These are phyloP conservation scores for Rauvolfia tetraphylla DNA, from an alignment of 257 asterid species.

Conservation along the genomic window DNA sequence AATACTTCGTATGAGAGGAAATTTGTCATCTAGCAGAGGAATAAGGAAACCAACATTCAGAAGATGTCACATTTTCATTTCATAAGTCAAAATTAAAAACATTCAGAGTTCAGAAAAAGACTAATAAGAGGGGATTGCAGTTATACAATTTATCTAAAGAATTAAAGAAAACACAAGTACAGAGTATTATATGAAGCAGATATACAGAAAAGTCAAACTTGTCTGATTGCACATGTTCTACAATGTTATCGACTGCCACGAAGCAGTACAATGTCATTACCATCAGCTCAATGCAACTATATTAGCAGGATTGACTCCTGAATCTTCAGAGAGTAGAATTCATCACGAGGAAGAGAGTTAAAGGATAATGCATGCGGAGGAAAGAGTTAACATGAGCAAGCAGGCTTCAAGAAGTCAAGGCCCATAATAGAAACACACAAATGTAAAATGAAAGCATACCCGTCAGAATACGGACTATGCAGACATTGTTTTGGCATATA, in stretches of 20 bases:
- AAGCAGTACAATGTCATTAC: neutral
- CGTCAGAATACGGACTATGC: neutral
- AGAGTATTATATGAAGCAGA: neutral
- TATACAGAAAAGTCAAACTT: neutral
- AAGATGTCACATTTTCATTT: neutral
- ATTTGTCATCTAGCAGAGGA: constrained; percentile 93
- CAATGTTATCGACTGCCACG: neutral
- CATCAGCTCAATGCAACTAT: neutral
- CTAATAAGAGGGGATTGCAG: neutral
- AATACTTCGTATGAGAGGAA: constrained; percentile 94
- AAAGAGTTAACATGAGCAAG: neutral
- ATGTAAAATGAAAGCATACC: neutral
- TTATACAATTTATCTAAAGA: neutral
- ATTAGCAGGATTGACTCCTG: neutral
- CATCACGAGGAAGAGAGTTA: too few relatives aligned
- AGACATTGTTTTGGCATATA: neutral
- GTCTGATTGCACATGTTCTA: neutral
- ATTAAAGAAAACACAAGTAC: neutral
- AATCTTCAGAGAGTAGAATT: neutral
- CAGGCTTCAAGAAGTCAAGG: neutral
- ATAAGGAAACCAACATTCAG: constrained; percentile 80
- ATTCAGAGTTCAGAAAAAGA: neutral
- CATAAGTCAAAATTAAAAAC: neutral
- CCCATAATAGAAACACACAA: neutral
- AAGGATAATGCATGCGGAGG: neutral